Percentiles rank a stretch among this genome's conserved stretches.
phyloP scores from a whole-genome alignment of 768 basidiomycete species.

The Trametes sanguinea region DNA sequence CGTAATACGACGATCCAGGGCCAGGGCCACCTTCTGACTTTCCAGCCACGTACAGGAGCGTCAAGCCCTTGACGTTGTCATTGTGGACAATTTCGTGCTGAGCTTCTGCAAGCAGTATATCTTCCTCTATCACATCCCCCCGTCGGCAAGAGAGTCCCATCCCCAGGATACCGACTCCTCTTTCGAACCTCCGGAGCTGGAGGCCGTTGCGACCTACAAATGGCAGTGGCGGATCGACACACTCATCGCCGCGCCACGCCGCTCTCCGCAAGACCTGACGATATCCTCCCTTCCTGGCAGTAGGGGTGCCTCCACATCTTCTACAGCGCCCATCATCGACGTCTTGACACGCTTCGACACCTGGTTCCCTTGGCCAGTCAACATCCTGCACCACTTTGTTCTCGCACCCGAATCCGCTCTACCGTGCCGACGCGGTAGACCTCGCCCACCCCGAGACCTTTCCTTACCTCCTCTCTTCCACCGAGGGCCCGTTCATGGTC shows the following conservation, averaged over 20 bases:
- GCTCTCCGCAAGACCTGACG: conserved; percentile 14
- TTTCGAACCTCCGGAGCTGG: conserved; percentile 31
- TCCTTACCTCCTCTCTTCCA: conserved; percentile 21
- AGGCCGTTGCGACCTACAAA: conserved; percentile 47
- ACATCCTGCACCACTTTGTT: conserved; percentile 64
- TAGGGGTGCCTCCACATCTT: background rate
- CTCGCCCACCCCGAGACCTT: background rate
- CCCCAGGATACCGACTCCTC: background rate
- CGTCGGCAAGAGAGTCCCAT: conserved; percentile 7
- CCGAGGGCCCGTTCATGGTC: conserved; percentile 19
- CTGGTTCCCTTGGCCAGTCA: conserved; percentile 67
- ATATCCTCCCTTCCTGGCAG: background rate
- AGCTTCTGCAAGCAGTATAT: conserved; percentile 42
- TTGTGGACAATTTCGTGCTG: conserved; percentile 47
- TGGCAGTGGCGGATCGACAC: conserved; percentile 64
- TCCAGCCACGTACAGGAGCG: conserved; percentile 35
- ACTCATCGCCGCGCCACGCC: conserved; percentile 42
- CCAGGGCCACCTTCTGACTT: background rate
- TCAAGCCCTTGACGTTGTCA: conserved; percentile 42
- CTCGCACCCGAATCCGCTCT: conserved; percentile 48
- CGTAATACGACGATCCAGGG: background rate
- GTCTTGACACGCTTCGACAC: conserved; percentile 62
- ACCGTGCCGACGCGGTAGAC: background rate
- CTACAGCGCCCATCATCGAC: conserved; percentile 40
- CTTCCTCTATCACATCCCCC: conserved; percentile 35